Evolutionary conservation across 345 rosid species (phyloP).

Genomic region (Ceriops zippeliana): DNA sequence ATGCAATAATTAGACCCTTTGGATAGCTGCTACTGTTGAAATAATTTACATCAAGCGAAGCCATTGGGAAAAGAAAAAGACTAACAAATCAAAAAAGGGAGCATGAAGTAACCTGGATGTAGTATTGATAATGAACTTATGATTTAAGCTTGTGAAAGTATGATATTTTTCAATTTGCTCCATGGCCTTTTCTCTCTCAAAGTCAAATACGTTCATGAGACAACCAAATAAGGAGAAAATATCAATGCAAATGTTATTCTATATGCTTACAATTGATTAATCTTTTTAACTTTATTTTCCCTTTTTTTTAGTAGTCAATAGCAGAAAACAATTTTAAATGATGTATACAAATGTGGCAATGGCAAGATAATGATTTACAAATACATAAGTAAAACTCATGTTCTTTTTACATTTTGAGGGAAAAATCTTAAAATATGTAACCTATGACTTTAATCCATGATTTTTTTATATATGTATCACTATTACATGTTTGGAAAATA

Average conservation of each 20-base stretch:
- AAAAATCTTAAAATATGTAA: background rate
- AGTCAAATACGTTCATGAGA: constrained; percentile 8
- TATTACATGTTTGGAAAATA: no score
- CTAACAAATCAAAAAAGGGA: background rate
- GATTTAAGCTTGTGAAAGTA: background rate
- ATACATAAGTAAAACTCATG: background rate
- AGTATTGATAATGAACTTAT: background rate
- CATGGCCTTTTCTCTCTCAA: constrained; percentile 7
- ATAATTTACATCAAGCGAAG: background rate
- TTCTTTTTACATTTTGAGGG: background rate
- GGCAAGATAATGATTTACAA: background rate
- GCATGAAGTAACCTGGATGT: constrained; percentile 5
- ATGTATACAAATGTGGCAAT: background rate
- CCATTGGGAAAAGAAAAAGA: background rate
- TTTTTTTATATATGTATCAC: no score
- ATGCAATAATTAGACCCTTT: constrained; percentile 11
- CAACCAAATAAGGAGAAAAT: background rate
- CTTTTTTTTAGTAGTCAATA: no score
- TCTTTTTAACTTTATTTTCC: no score
- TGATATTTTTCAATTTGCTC: background rate
- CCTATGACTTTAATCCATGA: background rate
- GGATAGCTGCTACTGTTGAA: background rate
- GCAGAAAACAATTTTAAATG: no score
- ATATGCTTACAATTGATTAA: background rate
- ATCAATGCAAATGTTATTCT: background rate